Evolutionary conservation across 2,329 filamentous ascomycete species (phyloP).

Genomic region (Penicillium paneum): DNA sequence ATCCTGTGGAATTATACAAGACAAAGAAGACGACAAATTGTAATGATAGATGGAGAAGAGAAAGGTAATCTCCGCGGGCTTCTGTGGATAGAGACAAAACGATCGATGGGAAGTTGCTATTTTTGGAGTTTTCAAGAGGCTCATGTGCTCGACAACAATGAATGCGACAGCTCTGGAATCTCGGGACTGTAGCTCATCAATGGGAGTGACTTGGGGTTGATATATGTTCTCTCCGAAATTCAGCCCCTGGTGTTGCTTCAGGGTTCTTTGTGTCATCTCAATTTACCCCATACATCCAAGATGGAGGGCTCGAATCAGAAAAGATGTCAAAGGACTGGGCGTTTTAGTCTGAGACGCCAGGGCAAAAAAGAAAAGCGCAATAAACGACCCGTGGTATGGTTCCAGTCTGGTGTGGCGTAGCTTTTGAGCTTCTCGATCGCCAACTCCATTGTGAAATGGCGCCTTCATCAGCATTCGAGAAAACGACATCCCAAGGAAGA

Average conservation of each 20-base stretch:
- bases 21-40: neutral
- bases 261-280: neutral
- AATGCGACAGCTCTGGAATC: neutral
- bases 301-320: neutral
- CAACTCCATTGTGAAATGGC: neutral
- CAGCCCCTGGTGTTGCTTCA: neutral
- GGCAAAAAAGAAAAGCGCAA: neutral
- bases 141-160: neutral
- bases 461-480: neutral
- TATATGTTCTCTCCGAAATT: too few species aligned
- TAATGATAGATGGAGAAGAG: neutral
- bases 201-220: neutral
- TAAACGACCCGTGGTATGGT: too few species aligned
- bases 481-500: neutral
- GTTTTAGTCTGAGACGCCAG: neutral
- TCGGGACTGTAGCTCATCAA: neutral
- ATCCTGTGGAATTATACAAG: neutral
- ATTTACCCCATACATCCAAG: neutral
- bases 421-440: neutral
- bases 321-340: neutral
- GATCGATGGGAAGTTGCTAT: neutral
- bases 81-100: neutral
- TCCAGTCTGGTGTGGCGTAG: neutral
- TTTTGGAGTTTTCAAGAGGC: neutral
- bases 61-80: neutral